A percentile compares a stretch with the other conserved stretches of the same genome.
These are phyloP conservation scores for Tilletiaria anomala DNA, from an alignment of 1,284 basidiomycete species.

Conservation along the genomic window DNA sequence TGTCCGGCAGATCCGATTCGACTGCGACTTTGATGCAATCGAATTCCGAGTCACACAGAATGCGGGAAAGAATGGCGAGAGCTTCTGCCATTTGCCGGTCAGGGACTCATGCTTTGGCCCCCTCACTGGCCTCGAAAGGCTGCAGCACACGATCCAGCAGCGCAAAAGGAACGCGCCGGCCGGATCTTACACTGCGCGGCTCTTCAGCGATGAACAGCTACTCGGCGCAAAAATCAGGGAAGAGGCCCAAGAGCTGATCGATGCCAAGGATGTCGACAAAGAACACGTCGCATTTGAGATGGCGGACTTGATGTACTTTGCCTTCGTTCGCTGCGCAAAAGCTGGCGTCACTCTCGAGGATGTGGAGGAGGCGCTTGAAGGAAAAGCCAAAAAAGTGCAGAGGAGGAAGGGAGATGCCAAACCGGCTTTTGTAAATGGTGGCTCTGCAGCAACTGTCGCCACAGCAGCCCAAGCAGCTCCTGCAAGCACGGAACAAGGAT, in stretches of 20 bases:
- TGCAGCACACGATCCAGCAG: constrained; percentile 66
- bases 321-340: constrained; percentile 69
- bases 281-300: constrained; percentile 73
- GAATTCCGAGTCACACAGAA: constrained; percentile 85
- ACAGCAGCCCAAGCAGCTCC: constrained; percentile 2
- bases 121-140: constrained; percentile 58
- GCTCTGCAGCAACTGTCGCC: constrained; percentile 24
- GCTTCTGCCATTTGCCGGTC: constrained; percentile 79
- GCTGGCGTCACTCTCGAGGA: constrained; percentile 72
- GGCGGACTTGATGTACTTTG: constrained; percentile 90
- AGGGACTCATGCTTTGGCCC: constrained; percentile 57
- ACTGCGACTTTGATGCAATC: constrained; percentile 86
- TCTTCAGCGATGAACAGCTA: constrained; percentile 70
- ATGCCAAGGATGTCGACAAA: constrained; percentile 63
- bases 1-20: constrained; percentile 64
- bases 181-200: constrained; percentile 77
- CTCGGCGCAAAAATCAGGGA: constrained; percentile 90
- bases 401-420: constrained; percentile 87
- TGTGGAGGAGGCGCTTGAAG: constrained; percentile 70
- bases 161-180: constrained; percentile 64
- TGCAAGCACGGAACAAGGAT: constrained; percentile 2
- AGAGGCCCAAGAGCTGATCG: constrained; percentile 90
- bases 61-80: constrained; percentile 43
- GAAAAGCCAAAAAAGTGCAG: constrained; percentile 73
- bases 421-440: constrained; percentile 57